These are phyloP conservation scores for Pontederia paniculata DNA, from an alignment of 176 grass and related monocot genomes.

Conservation along the genomic window DNA sequence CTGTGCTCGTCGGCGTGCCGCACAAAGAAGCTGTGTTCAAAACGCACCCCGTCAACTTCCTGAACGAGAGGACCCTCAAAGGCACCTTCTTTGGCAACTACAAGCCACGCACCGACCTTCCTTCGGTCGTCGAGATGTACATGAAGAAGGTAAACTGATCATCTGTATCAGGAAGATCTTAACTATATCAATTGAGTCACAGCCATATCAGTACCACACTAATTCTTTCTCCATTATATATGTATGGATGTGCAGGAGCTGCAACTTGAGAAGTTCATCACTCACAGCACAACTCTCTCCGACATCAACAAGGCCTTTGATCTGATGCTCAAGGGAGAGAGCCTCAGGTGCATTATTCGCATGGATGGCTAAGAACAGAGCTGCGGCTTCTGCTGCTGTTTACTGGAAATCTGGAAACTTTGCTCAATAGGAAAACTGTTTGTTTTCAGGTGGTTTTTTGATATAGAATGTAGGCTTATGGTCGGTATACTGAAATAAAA, in stretches of 20 bases:
- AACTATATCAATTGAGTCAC: not conserved
- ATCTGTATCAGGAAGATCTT: not conserved
- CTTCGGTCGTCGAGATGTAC: conserved; percentile 76
- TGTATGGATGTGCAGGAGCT: conserved; percentile 27
- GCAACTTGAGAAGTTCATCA: conserved; percentile 86
- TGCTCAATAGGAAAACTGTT: no score
- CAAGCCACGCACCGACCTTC: conserved; percentile 56
- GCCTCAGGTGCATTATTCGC: conserved; percentile 75
- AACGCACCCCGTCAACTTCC: conserved; percentile 64
- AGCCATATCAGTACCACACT: no score
- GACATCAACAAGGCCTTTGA: conserved; percentile 85
- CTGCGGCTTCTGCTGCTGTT: no score
- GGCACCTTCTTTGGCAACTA: conserved; percentile 95
- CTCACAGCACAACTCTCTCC: conserved; percentile 41
- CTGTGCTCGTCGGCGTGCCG: conserved; percentile 68
- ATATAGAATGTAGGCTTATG: no score
- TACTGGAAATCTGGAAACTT: no score
- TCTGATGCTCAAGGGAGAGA: conserved; percentile 52
- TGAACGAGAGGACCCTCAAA: conserved; percentile 71
- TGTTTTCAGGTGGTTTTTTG: not conserved
- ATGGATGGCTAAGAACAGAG: conserved; percentile 54
- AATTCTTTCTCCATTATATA: not conserved
- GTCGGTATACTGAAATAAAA: no score
- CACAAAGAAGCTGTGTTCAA: conserved; percentile 71
- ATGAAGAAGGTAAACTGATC: conserved; percentile 70